phyloP scores from a whole-genome alignment of 2,329 filamentous ascomycete species.

The Microdochium bolleyi region DNA sequence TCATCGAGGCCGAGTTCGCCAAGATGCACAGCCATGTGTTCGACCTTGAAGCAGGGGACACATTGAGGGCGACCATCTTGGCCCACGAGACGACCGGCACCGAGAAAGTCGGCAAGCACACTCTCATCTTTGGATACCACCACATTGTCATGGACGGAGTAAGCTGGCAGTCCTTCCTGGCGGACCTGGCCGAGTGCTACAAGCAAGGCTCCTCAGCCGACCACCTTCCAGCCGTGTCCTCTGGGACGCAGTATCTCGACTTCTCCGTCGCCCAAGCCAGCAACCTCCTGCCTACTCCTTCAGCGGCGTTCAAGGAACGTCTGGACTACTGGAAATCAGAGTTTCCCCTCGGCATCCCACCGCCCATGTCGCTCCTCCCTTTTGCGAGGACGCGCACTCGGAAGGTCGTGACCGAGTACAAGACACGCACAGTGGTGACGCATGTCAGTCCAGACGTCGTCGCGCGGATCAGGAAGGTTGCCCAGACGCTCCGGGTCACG shows the following conservation, averaged over 20 bases:
- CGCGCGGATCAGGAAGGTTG: background rate
- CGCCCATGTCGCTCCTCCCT: background rate
- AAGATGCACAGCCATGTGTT: conserved; percentile 12
- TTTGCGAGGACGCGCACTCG: background rate
- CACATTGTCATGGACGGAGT: conserved; percentile 34
- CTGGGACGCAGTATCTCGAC: conserved; percentile 16
- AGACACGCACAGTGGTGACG: background rate
- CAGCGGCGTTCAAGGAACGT: background rate
- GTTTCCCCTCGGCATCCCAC: background rate
- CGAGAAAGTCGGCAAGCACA: conserved; percentile 11
- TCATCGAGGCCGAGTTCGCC: background rate
- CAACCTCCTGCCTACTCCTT: background rate
- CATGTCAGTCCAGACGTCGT: background rate
- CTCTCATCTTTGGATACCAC: conserved; percentile 25
- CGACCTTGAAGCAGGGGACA: conserved; percentile 17
- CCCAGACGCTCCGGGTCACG: conserved; percentile 16
- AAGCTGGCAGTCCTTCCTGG: conserved; percentile 25
- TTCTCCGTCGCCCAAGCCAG: conserved; percentile 15
- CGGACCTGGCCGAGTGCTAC: conserved; percentile 25
- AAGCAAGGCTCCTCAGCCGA: conserved; percentile 6
- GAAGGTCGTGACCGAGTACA: background rate
- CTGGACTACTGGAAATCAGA: background rate
- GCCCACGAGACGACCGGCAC: conserved; percentile 4
- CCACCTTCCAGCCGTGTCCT: background rate
- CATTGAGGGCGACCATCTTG: conserved; percentile 14